phyloP scores from a whole-genome alignment of 2,329 filamentous ascomycete species.

The Zasmidium cellare region DNA sequence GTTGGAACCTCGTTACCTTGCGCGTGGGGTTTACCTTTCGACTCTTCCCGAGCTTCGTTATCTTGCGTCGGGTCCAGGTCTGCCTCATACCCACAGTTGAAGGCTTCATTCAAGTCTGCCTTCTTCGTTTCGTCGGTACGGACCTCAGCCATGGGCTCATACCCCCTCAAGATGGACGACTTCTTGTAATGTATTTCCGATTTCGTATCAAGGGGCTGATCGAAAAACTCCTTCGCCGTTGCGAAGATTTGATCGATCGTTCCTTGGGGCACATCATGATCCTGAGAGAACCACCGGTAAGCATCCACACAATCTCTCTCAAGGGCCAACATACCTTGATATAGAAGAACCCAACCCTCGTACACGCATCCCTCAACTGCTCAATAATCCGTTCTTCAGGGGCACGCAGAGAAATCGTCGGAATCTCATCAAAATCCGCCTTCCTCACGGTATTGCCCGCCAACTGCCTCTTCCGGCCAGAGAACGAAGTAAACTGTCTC shows the following conservation, averaged over 20 bases:
- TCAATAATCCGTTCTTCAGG: constrained; percentile 17
- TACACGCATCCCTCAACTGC: constrained; percentile 24
- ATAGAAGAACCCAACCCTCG: constrained; percentile 27
- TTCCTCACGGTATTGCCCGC: constrained; percentile 22
- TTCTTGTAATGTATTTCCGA: constrained; percentile 64
- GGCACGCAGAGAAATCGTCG: constrained; percentile 21
- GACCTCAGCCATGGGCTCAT: constrained; percentile 71
- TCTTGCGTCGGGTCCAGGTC: constrained; percentile 17
- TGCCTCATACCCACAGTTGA: constrained; percentile 28
- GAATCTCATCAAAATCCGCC: constrained; percentile 25
- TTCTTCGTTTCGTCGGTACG: constrained; percentile 58
- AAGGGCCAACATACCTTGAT: constrained; percentile 16
- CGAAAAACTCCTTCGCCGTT: constrained; percentile 33
- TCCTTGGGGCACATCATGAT: constrained; percentile 65
- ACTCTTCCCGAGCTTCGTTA: neutral
- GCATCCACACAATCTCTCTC: too few relatives aligned
- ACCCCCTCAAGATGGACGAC: constrained; percentile 64
- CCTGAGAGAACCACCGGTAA: constrained; percentile 55
- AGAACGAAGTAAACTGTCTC: constrained; percentile 22
- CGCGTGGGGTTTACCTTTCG: neutral
- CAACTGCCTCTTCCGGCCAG: constrained; percentile 20
- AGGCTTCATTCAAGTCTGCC: constrained; percentile 48
- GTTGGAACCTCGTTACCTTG: neutral
- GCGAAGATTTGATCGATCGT: constrained; percentile 19
- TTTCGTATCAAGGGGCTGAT: constrained; percentile 45